phyloP scores from a whole-genome alignment of 352 stramenopile genomes.

The Phytophthora vignae region DNA sequence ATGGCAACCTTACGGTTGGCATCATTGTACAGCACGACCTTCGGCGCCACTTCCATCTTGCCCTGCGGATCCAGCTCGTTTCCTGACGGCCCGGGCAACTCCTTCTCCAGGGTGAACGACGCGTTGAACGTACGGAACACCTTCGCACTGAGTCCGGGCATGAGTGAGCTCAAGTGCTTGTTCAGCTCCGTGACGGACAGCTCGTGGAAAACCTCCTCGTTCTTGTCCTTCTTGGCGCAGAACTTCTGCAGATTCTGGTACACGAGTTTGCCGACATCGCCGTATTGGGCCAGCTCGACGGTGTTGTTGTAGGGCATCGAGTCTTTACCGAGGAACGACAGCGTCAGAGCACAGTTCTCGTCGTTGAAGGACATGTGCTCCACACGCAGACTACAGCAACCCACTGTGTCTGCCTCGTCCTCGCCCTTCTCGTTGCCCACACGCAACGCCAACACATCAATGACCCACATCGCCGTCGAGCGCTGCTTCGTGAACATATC shows the following conservation, averaged over 20 bases:
- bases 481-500: slow-evolving; percentile 94
- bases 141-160: slow-evolving; percentile 99
- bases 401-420: slow-evolving; percentile 99
- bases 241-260: slow-evolving; percentile 98
- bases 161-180: slow-evolving; percentile 98
- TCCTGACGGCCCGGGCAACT: slow-evolving; percentile 80
- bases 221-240: slow-evolving; percentile 95
- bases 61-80: slow-evolving; percentile 64
- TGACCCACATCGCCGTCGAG: slow-evolving; percentile 99
- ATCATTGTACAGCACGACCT: slow-evolving; percentile 99
- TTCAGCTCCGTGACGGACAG: slow-evolving; percentile 97
- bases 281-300: slow-evolving; percentile 95
- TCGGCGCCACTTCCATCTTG: slow-evolving; percentile 79
- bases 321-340: slow-evolving; percentile 99
- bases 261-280: slow-evolving; percentile 90
- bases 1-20: slow-evolving; percentile 99
- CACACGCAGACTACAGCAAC: slow-evolving; percentile 98
- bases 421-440: slow-evolving; percentile 99
- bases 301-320: slow-evolving; percentile 99
- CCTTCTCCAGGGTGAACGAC: slow-evolving; percentile 98
- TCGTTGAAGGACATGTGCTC: slow-evolving; percentile 98
- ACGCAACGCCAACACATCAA: slow-evolving; percentile 99
- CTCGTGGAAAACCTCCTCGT: slow-evolving; percentile 98
- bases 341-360: slow-evolving; percentile 94
- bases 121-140: slow-evolving; percentile 99